Percentiles rank a stretch among this genome's conserved stretches.
These are phyloP conservation scores for Epichloe gansuensis DNA, from an alignment of 2,329 filamentous ascomycete genomes.

Conservation along the genomic window DNA sequence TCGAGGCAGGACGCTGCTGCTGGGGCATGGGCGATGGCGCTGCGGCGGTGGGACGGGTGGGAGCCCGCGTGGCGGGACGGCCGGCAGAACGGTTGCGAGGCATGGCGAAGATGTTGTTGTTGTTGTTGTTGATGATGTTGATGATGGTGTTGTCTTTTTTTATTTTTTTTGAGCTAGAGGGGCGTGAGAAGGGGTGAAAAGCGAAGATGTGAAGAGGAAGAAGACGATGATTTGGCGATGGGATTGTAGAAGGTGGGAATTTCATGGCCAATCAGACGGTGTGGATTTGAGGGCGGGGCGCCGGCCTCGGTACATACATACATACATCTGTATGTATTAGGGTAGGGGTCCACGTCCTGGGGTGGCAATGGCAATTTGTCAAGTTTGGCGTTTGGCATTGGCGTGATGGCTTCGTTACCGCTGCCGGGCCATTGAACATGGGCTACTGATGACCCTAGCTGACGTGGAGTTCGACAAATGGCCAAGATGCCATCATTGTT, in stretches of 20 bases:
- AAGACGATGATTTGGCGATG: conserved; percentile 8
- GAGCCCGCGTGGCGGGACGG: conserved; percentile 24
- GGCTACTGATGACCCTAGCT: too few relatives aligned
- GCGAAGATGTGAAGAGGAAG: conserved; percentile 11
- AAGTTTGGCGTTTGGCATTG: background rate
- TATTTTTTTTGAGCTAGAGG: background rate
- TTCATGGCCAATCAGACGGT: conserved; percentile 16
- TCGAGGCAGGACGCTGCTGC: conserved; percentile 57
- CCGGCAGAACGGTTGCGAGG: conserved; percentile 63
- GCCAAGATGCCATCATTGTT: too few relatives aligned
- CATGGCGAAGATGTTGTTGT: conserved; percentile 37
- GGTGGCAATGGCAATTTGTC: background rate
- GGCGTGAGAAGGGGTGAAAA: background rate
- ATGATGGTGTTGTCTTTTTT: conserved; percentile 3
- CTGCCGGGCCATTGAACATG: too few relatives aligned
- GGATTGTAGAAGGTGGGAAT: conserved; percentile 13
- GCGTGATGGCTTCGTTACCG: too few relatives aligned
- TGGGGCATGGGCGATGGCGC: conserved; percentile 43
- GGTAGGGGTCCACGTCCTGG: background rate
- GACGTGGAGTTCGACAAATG: too few relatives aligned
- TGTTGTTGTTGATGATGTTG: conserved; percentile 8
- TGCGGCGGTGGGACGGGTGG: conserved; percentile 53
- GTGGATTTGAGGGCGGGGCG: conserved; percentile 15
- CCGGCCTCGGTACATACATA: conserved; percentile 9
- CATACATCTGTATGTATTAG: too few relatives aligned